These are phyloP conservation scores for Volvox reticuliferus DNA, from an alignment of 139 green algal genomes.

Conservation along the genomic window DNA sequence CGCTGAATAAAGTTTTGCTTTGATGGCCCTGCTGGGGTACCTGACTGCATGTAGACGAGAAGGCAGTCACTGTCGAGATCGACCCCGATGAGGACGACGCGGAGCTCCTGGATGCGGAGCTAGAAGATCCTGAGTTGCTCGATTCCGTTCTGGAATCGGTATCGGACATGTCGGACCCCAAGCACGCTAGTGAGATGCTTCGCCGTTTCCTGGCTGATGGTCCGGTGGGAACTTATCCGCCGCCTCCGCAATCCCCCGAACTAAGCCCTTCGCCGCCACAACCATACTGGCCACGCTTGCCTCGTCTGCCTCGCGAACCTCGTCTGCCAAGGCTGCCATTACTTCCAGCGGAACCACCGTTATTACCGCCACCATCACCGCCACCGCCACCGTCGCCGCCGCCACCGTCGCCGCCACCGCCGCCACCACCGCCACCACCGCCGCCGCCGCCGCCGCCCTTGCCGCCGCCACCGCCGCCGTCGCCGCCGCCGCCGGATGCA, in stretches of 20 bases:
- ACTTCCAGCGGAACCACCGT: neutral
- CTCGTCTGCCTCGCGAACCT: neutral
- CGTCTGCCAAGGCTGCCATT: neutral
- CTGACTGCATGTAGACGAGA: neutral
- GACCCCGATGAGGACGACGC: neutral
- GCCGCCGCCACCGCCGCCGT: neutral
- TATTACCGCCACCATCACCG: neutral
- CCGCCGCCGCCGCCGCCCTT: neutral
- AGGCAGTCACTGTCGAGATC: neutral
- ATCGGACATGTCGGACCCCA: neutral
- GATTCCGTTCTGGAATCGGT: neutral
- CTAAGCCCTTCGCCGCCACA: neutral
- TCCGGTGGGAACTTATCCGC: neutral
- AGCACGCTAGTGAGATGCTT: neutral
- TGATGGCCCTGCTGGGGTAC: no score
- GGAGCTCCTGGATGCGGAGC: slow-evolving; percentile 1
- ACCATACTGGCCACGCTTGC: neutral
- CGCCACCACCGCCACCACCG: neutral
- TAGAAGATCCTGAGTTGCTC: neutral
- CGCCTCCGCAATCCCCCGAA: neutral
- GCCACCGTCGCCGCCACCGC: neutral
- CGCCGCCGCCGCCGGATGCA: neutral
- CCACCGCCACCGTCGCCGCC: neutral
- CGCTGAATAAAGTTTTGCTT: no score
- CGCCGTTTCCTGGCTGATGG: neutral